Percentiles rank a stretch among this genome's conserved stretches.
phyloP scores from a whole-genome alignment of 257 asterid genomes.

The Linderniella brevidens region DNA sequence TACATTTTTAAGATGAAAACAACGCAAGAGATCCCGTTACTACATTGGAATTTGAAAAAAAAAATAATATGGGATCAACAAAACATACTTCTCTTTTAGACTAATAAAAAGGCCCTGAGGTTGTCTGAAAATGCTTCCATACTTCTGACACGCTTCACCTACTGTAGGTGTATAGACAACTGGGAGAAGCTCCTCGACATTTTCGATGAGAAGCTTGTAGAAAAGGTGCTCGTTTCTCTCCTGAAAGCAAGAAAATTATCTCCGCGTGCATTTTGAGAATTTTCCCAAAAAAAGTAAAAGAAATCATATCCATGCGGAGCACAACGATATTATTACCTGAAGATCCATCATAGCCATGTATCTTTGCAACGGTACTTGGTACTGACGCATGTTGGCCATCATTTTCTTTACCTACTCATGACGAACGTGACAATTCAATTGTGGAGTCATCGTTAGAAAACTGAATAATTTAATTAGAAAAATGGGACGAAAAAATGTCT shows the following conservation, averaged over 20 bases:
- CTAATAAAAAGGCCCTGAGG: slow-evolving; percentile 71
- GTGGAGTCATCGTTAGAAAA: background rate
- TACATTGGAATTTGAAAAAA: background rate
- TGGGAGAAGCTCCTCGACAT: slow-evolving; percentile 67
- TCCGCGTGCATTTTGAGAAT: background rate
- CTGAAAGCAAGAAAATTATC: slow-evolving; percentile 12
- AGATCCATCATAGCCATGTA: slow-evolving; percentile 79
- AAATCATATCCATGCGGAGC: too few species aligned
- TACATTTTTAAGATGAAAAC: background rate
- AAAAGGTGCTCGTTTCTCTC: slow-evolving; percentile 52
- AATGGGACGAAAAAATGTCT: too few species aligned
- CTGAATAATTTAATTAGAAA: background rate
- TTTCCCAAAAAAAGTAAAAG: background rate
- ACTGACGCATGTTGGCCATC: slow-evolving; percentile 46
- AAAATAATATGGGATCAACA: background rate
- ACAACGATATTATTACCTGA: slow-evolving; percentile 28
- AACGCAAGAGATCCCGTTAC: background rate
- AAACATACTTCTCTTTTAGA: slow-evolving; percentile 39
- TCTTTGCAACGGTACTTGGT: slow-evolving; percentile 47
- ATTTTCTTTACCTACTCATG: slow-evolving; percentile 31
- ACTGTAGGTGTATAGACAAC: slow-evolving; percentile 66
- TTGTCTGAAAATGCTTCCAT: slow-evolving; percentile 54
- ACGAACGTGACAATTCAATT: slow-evolving; percentile 1
- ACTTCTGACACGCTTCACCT: slow-evolving; percentile 71
- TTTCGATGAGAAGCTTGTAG: slow-evolving; percentile 61